phyloP scores from a whole-genome alignment of 306 rosid genomes.

The Prunus davidiana region DNA sequence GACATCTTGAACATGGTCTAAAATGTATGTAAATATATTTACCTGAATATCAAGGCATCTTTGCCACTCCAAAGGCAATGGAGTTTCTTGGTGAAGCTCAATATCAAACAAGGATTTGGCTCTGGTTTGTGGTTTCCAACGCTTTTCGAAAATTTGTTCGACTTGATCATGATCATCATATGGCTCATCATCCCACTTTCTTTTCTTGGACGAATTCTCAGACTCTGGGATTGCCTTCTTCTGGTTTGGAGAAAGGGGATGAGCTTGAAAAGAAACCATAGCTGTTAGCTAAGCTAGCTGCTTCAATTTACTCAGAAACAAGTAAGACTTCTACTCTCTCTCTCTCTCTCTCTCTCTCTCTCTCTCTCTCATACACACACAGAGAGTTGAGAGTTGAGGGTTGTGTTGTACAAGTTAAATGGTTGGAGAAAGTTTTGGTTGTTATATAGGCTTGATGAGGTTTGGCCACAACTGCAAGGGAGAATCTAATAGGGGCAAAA shows the following conservation, averaged over 20 bases:
- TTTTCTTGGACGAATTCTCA: slow-evolving; percentile 54
- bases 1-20: too few relatives aligned
- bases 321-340: background rate
- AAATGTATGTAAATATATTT: background rate
- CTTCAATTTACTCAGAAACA: background rate
- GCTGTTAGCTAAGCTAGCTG: slow-evolving; percentile 2
- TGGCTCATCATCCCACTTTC: slow-evolving; percentile 50
- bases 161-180: background rate
- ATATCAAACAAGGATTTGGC: slow-evolving; percentile 39
- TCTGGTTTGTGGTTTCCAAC: slow-evolving; percentile 25
- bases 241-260: slow-evolving; percentile 46
- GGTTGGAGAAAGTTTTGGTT: slow-evolving; percentile 27
- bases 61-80: slow-evolving; percentile 72
- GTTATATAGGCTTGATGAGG: slow-evolving; percentile 52
- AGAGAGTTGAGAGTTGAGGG: slow-evolving; percentile 1
- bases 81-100: slow-evolving; percentile 57
- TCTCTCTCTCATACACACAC: background rate
- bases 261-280: slow-evolving; percentile 63
- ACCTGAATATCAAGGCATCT: slow-evolving; percentile 81
- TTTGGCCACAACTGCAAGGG: slow-evolving; percentile 28
- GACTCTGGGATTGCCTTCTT: slow-evolving; percentile 36
- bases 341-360: slow-evolving; percentile 6
- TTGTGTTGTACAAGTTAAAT: slow-evolving; percentile 5
- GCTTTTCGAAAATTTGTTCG: slow-evolving; percentile 37
- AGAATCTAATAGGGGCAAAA: slow-evolving; percentile 30